Evolutionary conservation across 441 rosid genomes (phyloP).

Genomic region (Corymbia citriodora): DNA sequence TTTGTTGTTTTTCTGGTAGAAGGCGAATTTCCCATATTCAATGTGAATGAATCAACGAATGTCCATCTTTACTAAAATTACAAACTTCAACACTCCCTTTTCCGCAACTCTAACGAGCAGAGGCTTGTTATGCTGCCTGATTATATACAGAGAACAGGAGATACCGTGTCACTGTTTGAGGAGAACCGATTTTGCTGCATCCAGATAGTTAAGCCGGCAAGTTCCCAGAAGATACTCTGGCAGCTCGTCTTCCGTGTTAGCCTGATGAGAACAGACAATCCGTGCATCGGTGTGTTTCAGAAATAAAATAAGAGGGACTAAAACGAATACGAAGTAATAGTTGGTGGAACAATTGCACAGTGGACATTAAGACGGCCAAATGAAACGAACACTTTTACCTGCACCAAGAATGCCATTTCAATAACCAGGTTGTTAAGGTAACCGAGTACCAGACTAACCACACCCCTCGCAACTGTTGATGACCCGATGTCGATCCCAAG

Average conservation of each 20-base stretch:
- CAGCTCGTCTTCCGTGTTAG: slow-evolving; percentile 84
- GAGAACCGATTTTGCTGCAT: slow-evolving; percentile 60
- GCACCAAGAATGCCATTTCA: slow-evolving; percentile 92
- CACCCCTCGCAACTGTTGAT: slow-evolving; percentile 95
- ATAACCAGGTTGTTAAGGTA: slow-evolving; percentile 91
- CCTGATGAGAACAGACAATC: slow-evolving; percentile 32
- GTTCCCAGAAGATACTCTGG: slow-evolving; percentile 93
- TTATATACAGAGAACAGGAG: background rate
- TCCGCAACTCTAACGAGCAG: background rate
- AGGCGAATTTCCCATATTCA: background rate
- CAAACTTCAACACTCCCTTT: background rate
- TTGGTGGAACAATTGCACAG: background rate
- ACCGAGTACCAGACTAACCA: slow-evolving; percentile 93
- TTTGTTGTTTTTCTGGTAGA: background rate
- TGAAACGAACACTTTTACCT: slow-evolving; percentile 36
- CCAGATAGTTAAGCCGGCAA: slow-evolving; percentile 86
- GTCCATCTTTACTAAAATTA: background rate
- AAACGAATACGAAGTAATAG: background rate
- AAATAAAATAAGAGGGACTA: background rate
- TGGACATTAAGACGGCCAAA: background rate
- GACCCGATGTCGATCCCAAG: slow-evolving; percentile 96
- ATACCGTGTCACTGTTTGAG: slow-evolving; percentile 25
- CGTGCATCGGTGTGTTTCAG: background rate
- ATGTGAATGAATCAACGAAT: background rate
- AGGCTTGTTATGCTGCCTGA: background rate